These are phyloP conservation scores for Symmetrospora coprosmae DNA, from an alignment of 768 basidiomycete species.

Conservation along the genomic window DNA sequence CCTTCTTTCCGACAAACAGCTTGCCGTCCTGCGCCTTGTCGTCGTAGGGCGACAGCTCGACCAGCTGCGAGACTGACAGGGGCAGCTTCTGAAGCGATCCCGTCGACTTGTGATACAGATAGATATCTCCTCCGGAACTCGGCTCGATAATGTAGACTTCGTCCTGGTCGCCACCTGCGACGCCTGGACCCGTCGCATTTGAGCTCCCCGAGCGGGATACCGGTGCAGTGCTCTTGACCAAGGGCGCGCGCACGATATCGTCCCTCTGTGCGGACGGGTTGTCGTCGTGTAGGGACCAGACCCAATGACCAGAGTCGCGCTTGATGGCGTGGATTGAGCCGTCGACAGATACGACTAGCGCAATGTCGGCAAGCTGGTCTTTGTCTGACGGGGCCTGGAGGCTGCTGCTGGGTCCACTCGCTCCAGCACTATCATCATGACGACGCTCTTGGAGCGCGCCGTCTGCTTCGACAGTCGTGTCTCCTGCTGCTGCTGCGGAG, in stretches of 20 bases:
- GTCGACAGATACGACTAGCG: slow-evolving; percentile 83
- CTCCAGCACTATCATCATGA: too few relatives aligned
- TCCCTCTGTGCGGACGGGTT: slow-evolving; percentile 26
- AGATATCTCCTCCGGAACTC: slow-evolving; percentile 72
- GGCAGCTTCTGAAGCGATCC: slow-evolving; percentile 62
- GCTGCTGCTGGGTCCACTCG: too few relatives aligned
- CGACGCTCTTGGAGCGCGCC: too few relatives aligned
- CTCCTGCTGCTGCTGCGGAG: too few relatives aligned
- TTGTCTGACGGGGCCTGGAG: too few relatives aligned
- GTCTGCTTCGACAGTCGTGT: too few relatives aligned
- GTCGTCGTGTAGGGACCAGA: slow-evolving; percentile 69
- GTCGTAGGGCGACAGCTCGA: slow-evolving; percentile 62
- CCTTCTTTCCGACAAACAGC: slow-evolving; percentile 79
- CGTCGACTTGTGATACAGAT: slow-evolving; percentile 49
- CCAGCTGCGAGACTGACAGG: slow-evolving; percentile 79
- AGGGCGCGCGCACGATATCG: slow-evolving; percentile 24
- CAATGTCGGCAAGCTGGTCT: slow-evolving; percentile 59
- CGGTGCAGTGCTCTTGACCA: slow-evolving; percentile 32
- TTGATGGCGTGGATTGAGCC: slow-evolving; percentile 90
- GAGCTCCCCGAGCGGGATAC: slow-evolving; percentile 36
- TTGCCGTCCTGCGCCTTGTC: slow-evolving; percentile 45
- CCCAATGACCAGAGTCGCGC: slow-evolving; percentile 58
- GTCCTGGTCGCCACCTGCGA: slow-evolving; percentile 33
- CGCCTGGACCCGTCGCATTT: slow-evolving; percentile 24
- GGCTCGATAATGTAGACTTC: slow-evolving; percentile 91